phyloP scores from a whole-genome alignment of 2,329 filamentous ascomycete species.

The Orbilia oligospora region DNA sequence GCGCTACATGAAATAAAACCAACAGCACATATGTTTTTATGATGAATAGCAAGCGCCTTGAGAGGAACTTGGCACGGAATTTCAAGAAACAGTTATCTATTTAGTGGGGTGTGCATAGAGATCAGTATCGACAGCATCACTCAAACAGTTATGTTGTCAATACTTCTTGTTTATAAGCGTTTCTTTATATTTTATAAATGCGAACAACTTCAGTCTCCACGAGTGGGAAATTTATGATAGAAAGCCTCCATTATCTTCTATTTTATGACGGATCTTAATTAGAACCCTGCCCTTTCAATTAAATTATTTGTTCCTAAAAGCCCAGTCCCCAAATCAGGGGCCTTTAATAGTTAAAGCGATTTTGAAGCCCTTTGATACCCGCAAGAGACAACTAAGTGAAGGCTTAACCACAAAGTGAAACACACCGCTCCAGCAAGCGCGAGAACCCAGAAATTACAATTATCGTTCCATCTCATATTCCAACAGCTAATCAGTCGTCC shows the following conservation, averaged over 20 bases:
- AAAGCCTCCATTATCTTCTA: not conserved
- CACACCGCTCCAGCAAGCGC: not conserved
- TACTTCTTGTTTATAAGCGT: not conserved
- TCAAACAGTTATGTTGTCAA: not conserved
- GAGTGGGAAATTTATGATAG: not conserved
- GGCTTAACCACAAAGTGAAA: not conserved
- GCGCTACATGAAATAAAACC: not conserved
- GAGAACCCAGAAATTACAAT: not conserved
- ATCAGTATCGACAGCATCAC: not conserved
- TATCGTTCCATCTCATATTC: not conserved
- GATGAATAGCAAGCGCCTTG: not conserved
- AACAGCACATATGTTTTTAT: not conserved
- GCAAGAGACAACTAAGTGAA: not conserved
- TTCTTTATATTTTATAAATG: not conserved
- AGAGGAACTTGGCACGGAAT: not conserved
- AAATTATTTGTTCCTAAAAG: too few relatives aligned
- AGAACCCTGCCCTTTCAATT: too few relatives aligned
- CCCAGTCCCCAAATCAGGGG: too few relatives aligned
- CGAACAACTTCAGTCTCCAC: not conserved
- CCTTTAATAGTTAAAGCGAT: not conserved
- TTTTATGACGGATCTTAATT: not conserved
- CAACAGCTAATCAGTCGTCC: not conserved
- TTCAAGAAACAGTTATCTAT: not conserved
- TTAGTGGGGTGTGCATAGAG: not conserved
- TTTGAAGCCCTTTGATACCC: not conserved